Base-by-base conservation (phyloP, 2,329 filamentous ascomycete species). In the Thielaviopsis populi region DNA sequence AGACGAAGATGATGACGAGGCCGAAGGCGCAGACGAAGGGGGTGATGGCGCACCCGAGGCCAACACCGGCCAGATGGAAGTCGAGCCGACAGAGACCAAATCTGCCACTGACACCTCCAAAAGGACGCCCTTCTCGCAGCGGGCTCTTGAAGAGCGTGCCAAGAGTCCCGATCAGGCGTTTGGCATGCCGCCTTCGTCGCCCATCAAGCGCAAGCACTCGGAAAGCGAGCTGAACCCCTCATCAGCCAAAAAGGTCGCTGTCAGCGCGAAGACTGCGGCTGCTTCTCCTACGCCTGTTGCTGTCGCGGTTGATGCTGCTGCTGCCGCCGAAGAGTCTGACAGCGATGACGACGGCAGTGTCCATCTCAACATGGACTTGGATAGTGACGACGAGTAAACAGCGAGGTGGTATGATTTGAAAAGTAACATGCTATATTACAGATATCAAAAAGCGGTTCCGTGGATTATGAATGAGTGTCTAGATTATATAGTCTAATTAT, bases 331-430 rank as follows among this genome's bases (percentile, higher is more conserved):
- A 0, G 73, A 71, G 0, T 74, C 74, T 3, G 76, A 74, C 0
- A 77, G 78, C 22, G 75, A 76, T 40, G 76, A 76, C 15, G 80
- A 82, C 64, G 80, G 78, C 63, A 83, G 80, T 65, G 77, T 83
- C 13, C 79, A 83, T 71, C 73, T 83, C 64, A 80, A 83, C 63
- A 83, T 83, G 79, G 80, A 81, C 56, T 70, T 84, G 10, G 81
- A 83, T 10, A 79, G 79, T 17, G 77, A 79, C 10, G 75, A 75
- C 0, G 78, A 78, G 0, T 60, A 65, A 54, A 58, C n/a, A 22
- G 15, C 3, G 30, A 8, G 7, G 11, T 50, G 19, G 46, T 15
- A 11, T 50, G 53, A 56, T 56, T 37, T 11, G 27, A 56, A 33
- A 33, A 33, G 0, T 17, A 10, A 10, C 53, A 1, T 56, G 11